Percentiles rank a stretch among this genome's conserved stretches.
Conservation (phyloP, 116 monocot species). For the Trichopus zeylanicus region DNA sequence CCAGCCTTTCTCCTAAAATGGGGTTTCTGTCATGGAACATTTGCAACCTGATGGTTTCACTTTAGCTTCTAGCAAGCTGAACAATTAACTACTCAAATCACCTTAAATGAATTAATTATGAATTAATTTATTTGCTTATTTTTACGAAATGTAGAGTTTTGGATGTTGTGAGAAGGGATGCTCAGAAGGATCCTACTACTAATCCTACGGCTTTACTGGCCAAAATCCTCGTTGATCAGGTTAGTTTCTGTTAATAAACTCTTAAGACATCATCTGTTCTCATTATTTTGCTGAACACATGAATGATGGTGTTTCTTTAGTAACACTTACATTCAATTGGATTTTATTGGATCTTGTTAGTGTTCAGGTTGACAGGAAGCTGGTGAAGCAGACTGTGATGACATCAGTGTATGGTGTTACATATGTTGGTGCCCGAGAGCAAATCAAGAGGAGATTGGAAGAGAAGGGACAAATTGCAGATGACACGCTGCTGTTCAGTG, state of each 20-base stretch:
- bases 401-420: no score
- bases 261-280: conserved; percentile 2
- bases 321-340: conserved; percentile 12
- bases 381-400: conserved; percentile 96
- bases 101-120: no score
- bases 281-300: no score
- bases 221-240: conserved; percentile 75
- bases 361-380: conserved; percentile 90
- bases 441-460: conserved; percentile 73
- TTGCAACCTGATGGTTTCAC: no score
- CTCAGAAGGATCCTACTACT: conserved; percentile 57
- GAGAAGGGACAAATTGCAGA: conserved; percentile 72
- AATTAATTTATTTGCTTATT: no score
- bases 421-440: conserved; percentile 91
- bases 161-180: conserved; percentile 55
- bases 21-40: no score
- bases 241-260: conserved; percentile 26
- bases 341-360: conserved; percentile 42
- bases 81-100: no score
- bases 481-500: conserved; percentile 59
- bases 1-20: no score
- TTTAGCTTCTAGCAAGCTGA: no score
- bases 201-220: conserved; percentile 68
- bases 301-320: background rate
- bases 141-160: conserved; percentile 51